Evolutionary conservation across 2,329 filamentous ascomycete genomes (phyloP).

Genomic region (Cercospora sp.): DNA sequence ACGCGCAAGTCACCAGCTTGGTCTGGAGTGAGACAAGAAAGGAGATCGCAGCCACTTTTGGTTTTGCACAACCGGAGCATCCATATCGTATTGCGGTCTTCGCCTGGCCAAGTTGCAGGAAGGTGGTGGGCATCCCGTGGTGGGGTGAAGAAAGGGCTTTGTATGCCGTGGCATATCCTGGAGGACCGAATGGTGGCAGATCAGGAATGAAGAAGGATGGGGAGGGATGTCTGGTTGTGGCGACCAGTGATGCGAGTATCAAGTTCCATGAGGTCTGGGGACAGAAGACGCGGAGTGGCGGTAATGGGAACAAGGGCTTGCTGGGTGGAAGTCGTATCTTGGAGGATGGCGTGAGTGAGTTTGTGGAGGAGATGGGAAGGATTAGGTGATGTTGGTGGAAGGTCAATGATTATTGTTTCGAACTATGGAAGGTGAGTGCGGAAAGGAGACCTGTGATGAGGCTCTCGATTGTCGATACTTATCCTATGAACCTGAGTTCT

Average conservation of each 20-base stretch:
- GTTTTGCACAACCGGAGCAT: conserved; percentile 88
- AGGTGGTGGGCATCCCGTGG: conserved; percentile 84
- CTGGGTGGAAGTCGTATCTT: conserved; percentile 83
- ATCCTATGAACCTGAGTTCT: not conserved
- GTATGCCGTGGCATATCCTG: conserved; percentile 83
- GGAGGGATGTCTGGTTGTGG: conserved; percentile 86
- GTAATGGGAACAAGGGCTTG: conserved; percentile 47
- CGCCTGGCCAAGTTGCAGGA: conserved; percentile 86
- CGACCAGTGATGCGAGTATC: conserved; percentile 85
- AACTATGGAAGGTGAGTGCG: not conserved
- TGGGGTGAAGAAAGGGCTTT: conserved; percentile 75
- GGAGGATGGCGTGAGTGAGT: conserved; percentile 76
- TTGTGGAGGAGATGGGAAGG: conserved; percentile 58
- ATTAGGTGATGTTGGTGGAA: not conserved
- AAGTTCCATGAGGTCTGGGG: conserved; percentile 94
- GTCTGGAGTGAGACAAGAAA: conserved; percentile 73
- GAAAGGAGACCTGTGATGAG: not conserved
- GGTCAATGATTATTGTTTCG: not conserved
- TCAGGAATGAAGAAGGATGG: conserved; percentile 41
- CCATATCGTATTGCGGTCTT: conserved; percentile 88
- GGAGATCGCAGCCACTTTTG: conserved; percentile 91
- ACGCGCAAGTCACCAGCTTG: conserved; percentile 88
- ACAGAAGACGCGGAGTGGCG: conserved; percentile 36
- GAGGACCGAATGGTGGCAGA: conserved; percentile 51
- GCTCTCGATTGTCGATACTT: not conserved